These are phyloP conservation scores for Neoboletus magnificus DNA, from an alignment of 768 basidiomycete species.

Conservation along the genomic window DNA sequence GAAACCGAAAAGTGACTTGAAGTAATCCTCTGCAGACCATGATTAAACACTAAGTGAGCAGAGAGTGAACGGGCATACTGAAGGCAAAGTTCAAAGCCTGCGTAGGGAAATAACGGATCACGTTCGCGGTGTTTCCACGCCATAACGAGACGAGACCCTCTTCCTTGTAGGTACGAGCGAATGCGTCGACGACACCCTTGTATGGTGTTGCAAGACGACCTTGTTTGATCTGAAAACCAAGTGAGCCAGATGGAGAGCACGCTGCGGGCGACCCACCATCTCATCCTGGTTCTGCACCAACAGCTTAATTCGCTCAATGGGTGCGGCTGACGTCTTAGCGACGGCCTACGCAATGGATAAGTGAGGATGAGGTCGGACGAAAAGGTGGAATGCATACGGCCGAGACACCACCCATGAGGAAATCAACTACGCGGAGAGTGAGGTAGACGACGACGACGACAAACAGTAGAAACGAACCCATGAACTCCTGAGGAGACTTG, in stretches of 20 bases:
- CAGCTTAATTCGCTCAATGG: slow-evolving; percentile 99
- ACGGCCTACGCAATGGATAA: slow-evolving; percentile 65
- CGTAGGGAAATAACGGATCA: slow-evolving; percentile 99
- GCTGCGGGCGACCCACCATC: slow-evolving; percentile 61
- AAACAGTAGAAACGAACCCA: slow-evolving; percentile 42
- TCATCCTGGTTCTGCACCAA: slow-evolving; percentile 99
- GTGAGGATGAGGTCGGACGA: slow-evolving; percentile 12
- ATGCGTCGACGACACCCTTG: slow-evolving; percentile 95
- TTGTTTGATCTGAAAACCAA: slow-evolving; percentile 82
- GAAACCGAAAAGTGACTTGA: slow-evolving; percentile 98
- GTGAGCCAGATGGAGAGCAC: slow-evolving; percentile 3
- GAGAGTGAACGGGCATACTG: slow-evolving; percentile 57
- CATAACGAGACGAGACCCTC: slow-evolving; percentile 96
- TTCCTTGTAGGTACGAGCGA: slow-evolving; percentile 85
- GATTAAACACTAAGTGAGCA: slow-evolving; percentile 1
- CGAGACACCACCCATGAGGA: slow-evolving; percentile 96
- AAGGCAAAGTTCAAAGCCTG: slow-evolving; percentile 99
- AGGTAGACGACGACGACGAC: not conserved
- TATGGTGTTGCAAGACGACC: slow-evolving; percentile 95
- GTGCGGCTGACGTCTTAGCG: slow-evolving; percentile 98
- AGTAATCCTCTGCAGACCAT: slow-evolving; percentile 74
- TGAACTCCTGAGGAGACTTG: slow-evolving; percentile 91
- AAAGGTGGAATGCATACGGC: slow-evolving; percentile 53
- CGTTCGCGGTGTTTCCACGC: slow-evolving; percentile 99
- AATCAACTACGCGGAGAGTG: slow-evolving; percentile 60